Base-by-base conservation (phyloP, 2,329 filamentous ascomycete genomes). In the Exophiala xenobiotica region DNA sequence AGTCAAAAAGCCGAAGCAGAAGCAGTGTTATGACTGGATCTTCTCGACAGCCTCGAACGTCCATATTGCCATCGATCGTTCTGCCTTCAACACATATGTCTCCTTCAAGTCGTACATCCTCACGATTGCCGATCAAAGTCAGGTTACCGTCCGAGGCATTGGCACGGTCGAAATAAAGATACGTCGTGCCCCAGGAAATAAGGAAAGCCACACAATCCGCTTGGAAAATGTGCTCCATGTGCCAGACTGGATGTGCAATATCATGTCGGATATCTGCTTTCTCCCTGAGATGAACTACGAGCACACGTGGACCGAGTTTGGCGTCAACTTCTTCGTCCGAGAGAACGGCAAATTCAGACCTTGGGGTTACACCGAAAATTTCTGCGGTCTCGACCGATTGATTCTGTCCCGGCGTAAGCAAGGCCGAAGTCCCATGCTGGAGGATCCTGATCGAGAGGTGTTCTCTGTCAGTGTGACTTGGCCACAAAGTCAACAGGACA, bases 181-280 rank as follows among this genome's bases (percentile, higher is more conserved):
- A 8, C 53, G 55, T 3, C 57, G 61, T 23, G 56, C 53, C 4
- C 56, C 52, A 3, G 51, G 53, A 6, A 59, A 61, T 29, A 51
- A 57, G 19, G 54, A 59, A 2, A 51, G 57, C 24, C 59, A 65
- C 41, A 61, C 51, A 0, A 57, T 70, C 14, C 46, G 56, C 12
- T 54, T 69, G 9, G 59, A 69, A 16, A 61, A 65, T 48, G 67
- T 70, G 33, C 56, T 68, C 37, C 66, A 70, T 54, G 64, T 67
- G 46, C 68, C 68, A 1, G 62, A 62, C 27, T 67, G 67, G 41
- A 41, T 67, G 12, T 69, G 67, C 41, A 70, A 69, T 37, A 60
- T 63, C 33, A 42, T 62, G 33, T 62, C 61, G 9, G 59, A 62
- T 46, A 35, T 54, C 11, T 58, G 50, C 14, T 62, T 62, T 27